Evolutionary conservation across 1,284 basidiomycete species (phyloP).

Genomic region (Tilletia walkeri): DNA sequence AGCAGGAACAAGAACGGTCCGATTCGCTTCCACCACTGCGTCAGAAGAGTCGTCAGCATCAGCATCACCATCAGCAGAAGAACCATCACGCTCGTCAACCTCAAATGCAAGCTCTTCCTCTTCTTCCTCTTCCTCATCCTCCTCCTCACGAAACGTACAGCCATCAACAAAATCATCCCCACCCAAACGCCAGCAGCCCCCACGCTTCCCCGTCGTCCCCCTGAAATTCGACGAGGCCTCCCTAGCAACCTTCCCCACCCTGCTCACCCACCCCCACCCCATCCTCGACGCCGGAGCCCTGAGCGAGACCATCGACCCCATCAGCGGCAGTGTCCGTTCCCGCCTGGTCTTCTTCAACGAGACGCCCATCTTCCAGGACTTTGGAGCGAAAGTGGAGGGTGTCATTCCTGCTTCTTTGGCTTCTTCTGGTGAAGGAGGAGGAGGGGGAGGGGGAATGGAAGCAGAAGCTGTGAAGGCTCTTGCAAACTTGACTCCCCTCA

Average conservation of each 20-base stretch:
- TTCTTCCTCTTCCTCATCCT: neutral
- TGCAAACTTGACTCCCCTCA: slow-evolving; percentile 48
- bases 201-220: slow-evolving; percentile 9
- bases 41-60: too few relatives aligned
- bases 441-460: slow-evolving; percentile 5
- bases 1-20: too few relatives aligned
- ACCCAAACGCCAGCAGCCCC: neutral
- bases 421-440: neutral
- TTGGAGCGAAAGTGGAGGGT: neutral
- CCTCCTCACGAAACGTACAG: too few relatives aligned
- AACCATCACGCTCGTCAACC: neutral
- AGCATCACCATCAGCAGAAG: too few relatives aligned
- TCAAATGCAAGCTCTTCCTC: neutral
- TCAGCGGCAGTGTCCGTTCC: neutral
- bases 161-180: too few relatives aligned
- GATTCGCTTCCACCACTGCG: too few relatives aligned
- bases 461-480: slow-evolving; percentile 19
- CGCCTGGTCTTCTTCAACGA: slow-evolving; percentile 18
- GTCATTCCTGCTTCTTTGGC: neutral
- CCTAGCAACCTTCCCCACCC: slow-evolving; percentile 17
- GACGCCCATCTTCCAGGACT: slow-evolving; percentile 12
- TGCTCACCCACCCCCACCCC: slow-evolving; percentile 18
- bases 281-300: slow-evolving; percentile 18
- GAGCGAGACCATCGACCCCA: neutral
- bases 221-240: slow-evolving; percentile 5